Percentiles rank a stretch among this genome's conserved stretches.
Evolutionary conservation across 441 rosid species (phyloP).

Genomic region (Pelargonium hybrid): DNA sequence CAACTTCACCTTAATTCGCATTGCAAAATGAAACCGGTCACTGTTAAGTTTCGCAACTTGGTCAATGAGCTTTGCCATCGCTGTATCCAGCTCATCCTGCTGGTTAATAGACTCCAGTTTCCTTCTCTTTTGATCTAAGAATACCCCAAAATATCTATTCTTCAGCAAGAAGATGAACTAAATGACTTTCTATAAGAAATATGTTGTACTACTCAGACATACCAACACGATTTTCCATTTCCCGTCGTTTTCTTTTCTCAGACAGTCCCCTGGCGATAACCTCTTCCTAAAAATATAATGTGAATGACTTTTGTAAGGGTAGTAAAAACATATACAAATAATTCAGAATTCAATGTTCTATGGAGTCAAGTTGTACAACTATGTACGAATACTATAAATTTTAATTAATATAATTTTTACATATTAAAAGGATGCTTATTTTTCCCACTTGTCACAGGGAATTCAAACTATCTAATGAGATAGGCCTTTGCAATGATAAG

Average conservation of each 20-base stretch:
- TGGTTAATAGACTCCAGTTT: conserved; percentile 51
- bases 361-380: conserved; percentile 1
- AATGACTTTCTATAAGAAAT: background rate
- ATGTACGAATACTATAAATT: background rate
- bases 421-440: background rate
- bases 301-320: background rate
- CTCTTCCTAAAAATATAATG: conserved; percentile 46
- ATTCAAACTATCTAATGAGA: background rate
- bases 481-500: background rate
- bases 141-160: background rate
- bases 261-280: conserved; percentile 28
- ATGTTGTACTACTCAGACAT: conserved; percentile 21
- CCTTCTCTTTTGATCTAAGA: conserved; percentile 53
- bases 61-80: conserved; percentile 50
- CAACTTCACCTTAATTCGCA: conserved; percentile 45
- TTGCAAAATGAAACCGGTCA: conserved; percentile 41
- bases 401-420: background rate
- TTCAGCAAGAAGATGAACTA: conserved; percentile 2
- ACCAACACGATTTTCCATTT: conserved; percentile 44
- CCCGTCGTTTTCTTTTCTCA: conserved; percentile 47
- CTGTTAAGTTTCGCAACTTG: conserved; percentile 43
- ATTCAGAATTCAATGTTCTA: conserved; percentile 6
- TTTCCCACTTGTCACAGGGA: conserved; percentile 2
- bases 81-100: conserved; percentile 52
- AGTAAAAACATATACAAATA: background rate